Conservation (phyloP, 2,329 filamentous ascomycete genomes). For the Penicillium sumatraense region DNA sequence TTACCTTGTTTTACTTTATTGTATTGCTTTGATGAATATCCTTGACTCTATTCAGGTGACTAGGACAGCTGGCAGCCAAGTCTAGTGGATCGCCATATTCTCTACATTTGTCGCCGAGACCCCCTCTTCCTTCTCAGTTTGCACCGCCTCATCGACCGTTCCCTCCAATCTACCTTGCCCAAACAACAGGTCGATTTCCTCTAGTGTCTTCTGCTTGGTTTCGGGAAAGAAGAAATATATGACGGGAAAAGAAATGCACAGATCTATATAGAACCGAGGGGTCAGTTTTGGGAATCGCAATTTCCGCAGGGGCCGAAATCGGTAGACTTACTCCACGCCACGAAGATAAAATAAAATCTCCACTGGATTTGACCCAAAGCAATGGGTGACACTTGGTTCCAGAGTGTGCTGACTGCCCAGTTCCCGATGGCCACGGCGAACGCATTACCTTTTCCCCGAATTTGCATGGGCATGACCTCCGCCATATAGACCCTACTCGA, state of each 20-base stretch:
- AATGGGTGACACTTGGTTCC: constrained; percentile 62
- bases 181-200: constrained; percentile 64
- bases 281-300: constrained; percentile 2
- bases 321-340: constrained; percentile 51
- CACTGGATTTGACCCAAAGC: constrained; percentile 55
- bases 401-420: constrained; percentile 64
- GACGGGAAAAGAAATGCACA: constrained; percentile 45
- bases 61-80: background rate
- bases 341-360: constrained; percentile 64
- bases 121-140: constrained; percentile 14
- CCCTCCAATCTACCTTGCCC: constrained; percentile 56
- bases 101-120: constrained; percentile 21
- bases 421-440: constrained; percentile 64
- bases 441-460: constrained; percentile 62
- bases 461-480: constrained; percentile 70
- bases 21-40: background rate
- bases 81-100: constrained; percentile 6
- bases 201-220: constrained; percentile 58
- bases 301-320: background rate
- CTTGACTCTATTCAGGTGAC: constrained; percentile 1
- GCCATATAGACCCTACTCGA: constrained; percentile 66
- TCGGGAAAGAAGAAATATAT: constrained; percentile 60
- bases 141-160: constrained; percentile 45
- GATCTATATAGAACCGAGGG: constrained; percentile 25
- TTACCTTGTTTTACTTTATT: background rate